Conservation (phyloP, 148 eudicot species). For the Salicornia ramosissima region DNA sequence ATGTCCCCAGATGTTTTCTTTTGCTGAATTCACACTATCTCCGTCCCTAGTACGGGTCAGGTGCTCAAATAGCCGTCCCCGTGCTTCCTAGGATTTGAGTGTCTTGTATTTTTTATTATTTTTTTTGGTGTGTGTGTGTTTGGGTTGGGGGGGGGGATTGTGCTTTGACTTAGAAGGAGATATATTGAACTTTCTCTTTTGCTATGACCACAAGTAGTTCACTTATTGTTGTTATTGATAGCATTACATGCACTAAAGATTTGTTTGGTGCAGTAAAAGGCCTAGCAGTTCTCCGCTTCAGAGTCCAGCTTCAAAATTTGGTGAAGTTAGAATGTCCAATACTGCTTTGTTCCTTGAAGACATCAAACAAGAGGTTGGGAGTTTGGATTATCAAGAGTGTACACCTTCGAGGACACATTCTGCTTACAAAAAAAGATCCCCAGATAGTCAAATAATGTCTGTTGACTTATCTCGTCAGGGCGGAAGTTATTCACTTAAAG, state of each 20-base stretch:
- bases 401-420: conserved; percentile 51
- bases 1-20: no score
- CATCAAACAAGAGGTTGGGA: conserved; percentile 74
- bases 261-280: conserved; percentile 49
- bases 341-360: conserved; percentile 74
- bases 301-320: conserved; percentile 41
- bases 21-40: no score
- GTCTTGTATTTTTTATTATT: no score
- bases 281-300: conserved; percentile 61
- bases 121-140: background rate
- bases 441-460: conserved; percentile 41
- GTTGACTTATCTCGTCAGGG: conserved; percentile 34
- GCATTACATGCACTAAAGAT: background rate
- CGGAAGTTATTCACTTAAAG: conserved; percentile 52
- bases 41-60: no score
- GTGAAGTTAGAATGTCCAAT: conserved; percentile 52
- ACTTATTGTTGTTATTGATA: background rate
- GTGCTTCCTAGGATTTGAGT: no score
- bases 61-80: no score
- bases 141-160: background rate
- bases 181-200: no score
- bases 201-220: background rate
- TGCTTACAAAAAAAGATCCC: conserved; percentile 45
- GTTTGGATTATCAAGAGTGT: conserved; percentile 46
- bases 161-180: background rate